These are phyloP conservation scores for Thecaphora thlaspeos DNA, from an alignment of 1,284 basidiomycete genomes.

Conservation along the genomic window DNA sequence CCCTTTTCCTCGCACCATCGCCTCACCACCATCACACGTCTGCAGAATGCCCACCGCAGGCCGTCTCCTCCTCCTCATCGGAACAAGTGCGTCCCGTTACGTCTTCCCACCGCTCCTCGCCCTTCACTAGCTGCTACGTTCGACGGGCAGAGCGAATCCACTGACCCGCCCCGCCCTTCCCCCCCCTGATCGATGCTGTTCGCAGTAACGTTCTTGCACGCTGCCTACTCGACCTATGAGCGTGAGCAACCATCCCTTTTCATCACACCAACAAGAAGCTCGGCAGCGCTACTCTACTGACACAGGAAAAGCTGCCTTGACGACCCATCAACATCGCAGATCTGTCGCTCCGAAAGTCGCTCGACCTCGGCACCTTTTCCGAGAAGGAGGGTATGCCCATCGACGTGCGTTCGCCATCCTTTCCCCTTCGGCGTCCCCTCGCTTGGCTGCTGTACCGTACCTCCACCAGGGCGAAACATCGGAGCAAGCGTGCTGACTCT, in stretches of 20 bases:
- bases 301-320: too few species aligned
- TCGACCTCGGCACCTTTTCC: slow-evolving; percentile 21
- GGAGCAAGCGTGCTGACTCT: too few species aligned
- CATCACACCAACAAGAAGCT: neutral
- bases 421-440: too few species aligned
- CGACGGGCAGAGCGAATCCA: too few species aligned
- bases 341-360: slow-evolving; percentile 36
- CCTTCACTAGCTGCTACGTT: too few species aligned
- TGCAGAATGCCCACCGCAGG: too few species aligned
- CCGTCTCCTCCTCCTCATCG: neutral
- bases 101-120: neutral
- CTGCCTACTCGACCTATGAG: slow-evolving; percentile 51
- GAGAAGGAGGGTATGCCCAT: slow-evolving; percentile 30
- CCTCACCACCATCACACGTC: too few species aligned
- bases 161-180: too few species aligned
- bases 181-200: too few species aligned
- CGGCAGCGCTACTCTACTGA: neutral
- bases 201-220: slow-evolving; percentile 41
- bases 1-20: too few species aligned
- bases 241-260: slow-evolving; percentile 7
- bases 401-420: slow-evolving; percentile 23
- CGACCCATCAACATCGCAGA: slow-evolving; percentile 17
- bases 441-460: neutral
- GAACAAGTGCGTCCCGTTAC: neutral
- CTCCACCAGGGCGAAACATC: neutral